A percentile compares a stretch with the other conserved stretches of the same genome.
These are phyloP conservation scores for Cyathus striatus DNA, from an alignment of 768 basidiomycete genomes.

Conservation along the genomic window DNA sequence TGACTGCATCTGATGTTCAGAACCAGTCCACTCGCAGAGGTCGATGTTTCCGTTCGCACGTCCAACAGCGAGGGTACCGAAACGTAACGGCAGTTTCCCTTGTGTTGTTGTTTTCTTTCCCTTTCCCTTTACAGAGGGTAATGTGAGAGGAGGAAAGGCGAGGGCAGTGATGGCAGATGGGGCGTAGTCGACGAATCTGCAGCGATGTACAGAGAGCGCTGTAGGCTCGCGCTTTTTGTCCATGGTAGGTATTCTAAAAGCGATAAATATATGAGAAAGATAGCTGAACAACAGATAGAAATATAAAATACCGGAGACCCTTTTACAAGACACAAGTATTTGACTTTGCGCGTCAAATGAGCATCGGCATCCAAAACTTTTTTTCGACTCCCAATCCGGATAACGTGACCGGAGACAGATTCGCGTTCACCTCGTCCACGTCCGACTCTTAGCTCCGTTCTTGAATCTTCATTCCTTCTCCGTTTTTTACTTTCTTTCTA, in stretches of 20 bases:
- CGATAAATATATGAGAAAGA: no score
- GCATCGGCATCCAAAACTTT: slow-evolving; percentile 24
- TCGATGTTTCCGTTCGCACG: slow-evolving; percentile 88
- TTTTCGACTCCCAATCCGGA: slow-evolving; percentile 19
- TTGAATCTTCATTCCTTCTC: slow-evolving; percentile 10
- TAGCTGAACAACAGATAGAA: no score
- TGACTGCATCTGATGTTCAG: slow-evolving; percentile 46
- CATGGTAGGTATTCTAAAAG: slow-evolving; percentile 12
- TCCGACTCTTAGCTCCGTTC: not conserved
- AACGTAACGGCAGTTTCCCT: slow-evolving; percentile 31
- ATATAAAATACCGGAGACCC: not conserved
- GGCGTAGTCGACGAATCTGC: slow-evolving; percentile 87
- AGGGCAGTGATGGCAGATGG: slow-evolving; percentile 89
- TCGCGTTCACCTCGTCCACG: slow-evolving; percentile 9
- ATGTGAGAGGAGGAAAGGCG: slow-evolving; percentile 77
- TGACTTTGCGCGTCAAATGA: not conserved
- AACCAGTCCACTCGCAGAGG: slow-evolving; percentile 78
- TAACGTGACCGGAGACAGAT: slow-evolving; percentile 36
- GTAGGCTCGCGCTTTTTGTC: slow-evolving; percentile 33
- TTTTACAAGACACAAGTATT: no score
- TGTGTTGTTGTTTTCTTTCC: slow-evolving; percentile 23
- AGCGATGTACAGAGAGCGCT: slow-evolving; percentile 76
- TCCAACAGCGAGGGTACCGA: slow-evolving; percentile 75
- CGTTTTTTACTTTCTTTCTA: no score
- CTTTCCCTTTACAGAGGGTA: slow-evolving; percentile 61